Evolutionary conservation across 495 filamentous ascomycete species (phyloP).

Genomic region (Hypoxylon trugodes): DNA sequence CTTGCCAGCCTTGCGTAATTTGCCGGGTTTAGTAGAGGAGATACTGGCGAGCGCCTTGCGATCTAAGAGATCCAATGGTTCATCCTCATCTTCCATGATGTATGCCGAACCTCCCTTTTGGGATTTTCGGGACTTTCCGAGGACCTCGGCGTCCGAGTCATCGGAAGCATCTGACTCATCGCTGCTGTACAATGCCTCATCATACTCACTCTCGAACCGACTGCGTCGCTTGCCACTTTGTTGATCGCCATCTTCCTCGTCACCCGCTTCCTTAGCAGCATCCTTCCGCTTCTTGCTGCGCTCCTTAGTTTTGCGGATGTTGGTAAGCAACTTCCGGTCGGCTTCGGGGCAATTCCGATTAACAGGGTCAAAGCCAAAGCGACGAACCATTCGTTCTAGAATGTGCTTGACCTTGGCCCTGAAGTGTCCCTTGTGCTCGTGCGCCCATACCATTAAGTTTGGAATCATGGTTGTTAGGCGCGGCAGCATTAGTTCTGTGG

Average conservation of each 20-base stretch:
- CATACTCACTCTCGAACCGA: slow-evolving; percentile 88
- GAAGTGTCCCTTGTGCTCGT: slow-evolving; percentile 97
- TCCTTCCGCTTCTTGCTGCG: slow-evolving; percentile 85
- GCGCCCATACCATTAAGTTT: slow-evolving; percentile 93
- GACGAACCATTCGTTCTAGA: slow-evolving; percentile 87
- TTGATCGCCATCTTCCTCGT: slow-evolving; percentile 59
- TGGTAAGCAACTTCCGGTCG: slow-evolving; percentile 87
- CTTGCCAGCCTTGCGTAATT: slow-evolving; percentile 63
- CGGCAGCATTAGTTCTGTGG: slow-evolving; percentile 75
- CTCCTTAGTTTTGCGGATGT: slow-evolving; percentile 93
- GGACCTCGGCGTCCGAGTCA: slow-evolving; percentile 67
- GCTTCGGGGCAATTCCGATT: slow-evolving; percentile 80
- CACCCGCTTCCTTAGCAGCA: slow-evolving; percentile 60
- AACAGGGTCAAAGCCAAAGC: slow-evolving; percentile 83
- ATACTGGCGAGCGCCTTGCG: slow-evolving; percentile 90
- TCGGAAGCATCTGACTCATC: slow-evolving; percentile 68
- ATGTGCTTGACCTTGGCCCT: slow-evolving; percentile 97
- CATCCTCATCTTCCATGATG: slow-evolving; percentile 91
- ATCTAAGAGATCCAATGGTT: slow-evolving; percentile 92
- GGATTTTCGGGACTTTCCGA: slow-evolving; percentile 59
- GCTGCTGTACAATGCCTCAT: slow-evolving; percentile 92
- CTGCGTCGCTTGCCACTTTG: slow-evolving; percentile 59
- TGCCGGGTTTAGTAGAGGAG: slow-evolving; percentile 83
- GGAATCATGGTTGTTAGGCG: slow-evolving; percentile 78
- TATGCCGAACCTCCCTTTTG: slow-evolving; percentile 73